Evolutionary conservation across 2,329 filamentous ascomycete genomes (phyloP), one percentile per base, ranked within the genome.

Genomic region (Parafenestella ontariensis): DNA sequence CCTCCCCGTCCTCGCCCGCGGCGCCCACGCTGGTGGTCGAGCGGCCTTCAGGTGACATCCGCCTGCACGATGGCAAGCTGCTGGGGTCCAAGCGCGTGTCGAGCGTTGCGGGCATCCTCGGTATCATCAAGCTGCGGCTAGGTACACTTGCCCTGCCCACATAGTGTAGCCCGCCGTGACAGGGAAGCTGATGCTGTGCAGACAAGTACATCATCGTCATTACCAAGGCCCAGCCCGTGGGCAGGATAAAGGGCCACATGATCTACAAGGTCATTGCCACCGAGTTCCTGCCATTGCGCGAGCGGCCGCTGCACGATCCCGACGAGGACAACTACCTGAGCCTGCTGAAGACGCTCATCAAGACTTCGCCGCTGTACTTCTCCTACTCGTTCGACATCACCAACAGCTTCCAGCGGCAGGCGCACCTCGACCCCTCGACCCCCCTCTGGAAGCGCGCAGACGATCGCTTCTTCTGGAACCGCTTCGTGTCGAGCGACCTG

Each of bases 391-490:
- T 96, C 75, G 95, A 99, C 77, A 85, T 99, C 61, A 99, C 95
- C 66, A 99, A 96, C 81, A 93, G 87, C 73, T 96, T 98, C 80
- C 95, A 99, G 79, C 88, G 95, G 61, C 95, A 98, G 75, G 88
- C 93, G 3, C 87, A 93, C 64, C 82, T 87, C 61, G 87, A 96
- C 73, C 79, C 81, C 51, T 84, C 85, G 15, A 81, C 84, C 50
- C 93, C 95, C 11, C 78, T 98, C 53, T 99, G 95, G 95, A 89
- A 90, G 81, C 84, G 92, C 65, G 89, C 94, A 60, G 95, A 99
- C 76, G 93, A 98, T 74, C 91, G 95, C 61, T 99, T 99, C 82
- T 99, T 97, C 82, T 99, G 94, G 92, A 99, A 99, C 78, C 89
- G 89, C 61, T 96, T 96, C 76, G 85, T 98, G 44, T 91, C 94